phyloP scores from a whole-genome alignment of 805 yeast species.

The Torulaspora microellipsoides region DNA sequence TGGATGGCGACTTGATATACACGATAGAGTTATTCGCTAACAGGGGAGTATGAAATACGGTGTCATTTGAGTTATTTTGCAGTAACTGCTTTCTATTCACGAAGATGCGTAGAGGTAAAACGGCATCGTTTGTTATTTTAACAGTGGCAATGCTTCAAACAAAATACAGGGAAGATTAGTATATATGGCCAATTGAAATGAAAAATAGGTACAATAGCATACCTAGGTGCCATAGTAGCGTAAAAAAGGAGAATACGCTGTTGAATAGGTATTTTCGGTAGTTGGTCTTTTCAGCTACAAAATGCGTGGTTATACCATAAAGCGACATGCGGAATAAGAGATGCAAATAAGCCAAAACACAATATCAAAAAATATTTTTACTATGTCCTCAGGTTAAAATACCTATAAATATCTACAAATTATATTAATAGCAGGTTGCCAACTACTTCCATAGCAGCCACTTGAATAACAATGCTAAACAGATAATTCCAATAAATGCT shows the following conservation, averaged over 20 bases:
- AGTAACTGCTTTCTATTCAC: conserved; percentile 29
- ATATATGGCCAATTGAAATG: not conserved
- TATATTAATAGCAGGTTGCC: too few relatives aligned
- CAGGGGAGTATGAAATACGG: conserved; percentile 32
- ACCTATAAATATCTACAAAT: too few relatives aligned
- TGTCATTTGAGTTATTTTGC: conserved; percentile 17
- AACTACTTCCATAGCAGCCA: conserved; percentile 8
- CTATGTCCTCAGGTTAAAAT: too few relatives aligned
- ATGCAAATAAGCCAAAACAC: too few relatives aligned
- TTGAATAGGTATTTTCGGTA: too few relatives aligned
- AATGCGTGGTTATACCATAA: too few relatives aligned
- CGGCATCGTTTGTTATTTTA: conserved; percentile 18
- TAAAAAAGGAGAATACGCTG: too few relatives aligned
- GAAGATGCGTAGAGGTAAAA: conserved; percentile 27
- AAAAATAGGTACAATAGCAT: conserved; percentile 1
- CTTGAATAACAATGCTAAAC: conserved; percentile 3
- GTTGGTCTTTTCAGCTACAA: too few relatives aligned
- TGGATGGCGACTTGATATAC: conserved; percentile 28
- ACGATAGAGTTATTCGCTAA: conserved; percentile 34
- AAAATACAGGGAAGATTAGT: conserved; percentile 6
- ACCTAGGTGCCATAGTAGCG: conserved; percentile 14
- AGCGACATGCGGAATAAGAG: too few relatives aligned
- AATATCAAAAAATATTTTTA: too few relatives aligned
- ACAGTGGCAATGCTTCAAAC: conserved; percentile 24
- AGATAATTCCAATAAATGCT: conserved; percentile 6